These are phyloP conservation scores for Podaxis pistillaris DNA, from an alignment of 768 basidiomycete genomes.

Conservation along the genomic window DNA sequence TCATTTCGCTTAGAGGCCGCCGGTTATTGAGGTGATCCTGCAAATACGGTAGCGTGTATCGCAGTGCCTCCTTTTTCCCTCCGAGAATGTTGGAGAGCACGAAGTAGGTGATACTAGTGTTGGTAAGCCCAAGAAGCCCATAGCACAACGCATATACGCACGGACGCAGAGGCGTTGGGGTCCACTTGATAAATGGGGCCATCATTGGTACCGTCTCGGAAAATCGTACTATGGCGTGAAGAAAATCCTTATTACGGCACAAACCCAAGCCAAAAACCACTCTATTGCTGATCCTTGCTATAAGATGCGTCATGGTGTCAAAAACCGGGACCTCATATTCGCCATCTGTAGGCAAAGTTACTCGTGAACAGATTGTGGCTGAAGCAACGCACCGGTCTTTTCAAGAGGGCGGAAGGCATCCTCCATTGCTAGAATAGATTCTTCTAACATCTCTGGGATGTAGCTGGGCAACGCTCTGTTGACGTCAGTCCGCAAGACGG, in stretches of 20 bases:
- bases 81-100: constrained; percentile 31
- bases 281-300: constrained; percentile 37
- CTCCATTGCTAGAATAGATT: constrained; percentile 29
- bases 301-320: constrained; percentile 35
- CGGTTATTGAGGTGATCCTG: constrained; percentile 25
- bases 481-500: constrained; percentile 34
- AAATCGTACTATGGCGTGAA: constrained; percentile 33
- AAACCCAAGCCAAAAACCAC: constrained; percentile 34
- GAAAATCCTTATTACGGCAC: constrained; percentile 33
- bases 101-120: constrained; percentile 29
- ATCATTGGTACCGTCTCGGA: constrained; percentile 32
- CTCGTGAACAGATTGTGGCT: not conserved
- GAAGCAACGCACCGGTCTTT: constrained; percentile 14
- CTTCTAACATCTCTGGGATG: constrained; percentile 36
- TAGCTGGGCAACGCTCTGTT: constrained; percentile 33
- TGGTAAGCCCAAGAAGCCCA: not conserved
- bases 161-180: constrained; percentile 29
- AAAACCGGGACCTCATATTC: constrained; percentile 27
- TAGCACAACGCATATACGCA: constrained; percentile 17
- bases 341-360: constrained; percentile 19
- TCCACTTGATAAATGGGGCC: constrained; percentile 34
- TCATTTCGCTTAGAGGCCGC: constrained; percentile 23
- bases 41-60: constrained; percentile 29
- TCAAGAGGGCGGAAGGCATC: constrained; percentile 24
- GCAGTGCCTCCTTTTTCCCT: constrained; percentile 30